Conservation (phyloP, 2,329 filamentous ascomycete species). For the Fusarium coicis region DNA sequence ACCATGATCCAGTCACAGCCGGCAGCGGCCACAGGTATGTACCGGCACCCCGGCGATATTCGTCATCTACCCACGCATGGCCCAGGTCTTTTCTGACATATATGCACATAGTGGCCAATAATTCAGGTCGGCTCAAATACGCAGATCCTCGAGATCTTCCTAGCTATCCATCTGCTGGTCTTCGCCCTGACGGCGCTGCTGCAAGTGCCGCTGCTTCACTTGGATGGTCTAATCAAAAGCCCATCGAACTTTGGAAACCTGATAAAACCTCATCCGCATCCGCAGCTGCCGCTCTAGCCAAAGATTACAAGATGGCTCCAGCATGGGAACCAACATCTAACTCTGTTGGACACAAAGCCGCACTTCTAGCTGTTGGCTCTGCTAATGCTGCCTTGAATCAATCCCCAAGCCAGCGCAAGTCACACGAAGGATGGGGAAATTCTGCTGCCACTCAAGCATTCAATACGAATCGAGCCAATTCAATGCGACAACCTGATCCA, state of each 20-base stretch:
- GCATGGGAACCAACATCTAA: slow-evolving; percentile 72
- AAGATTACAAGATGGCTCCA: slow-evolving; percentile 57
- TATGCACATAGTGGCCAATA: slow-evolving; percentile 41
- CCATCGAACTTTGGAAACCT: slow-evolving; percentile 74
- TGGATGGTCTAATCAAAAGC: slow-evolving; percentile 76
- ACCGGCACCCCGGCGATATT: slow-evolving; percentile 13
- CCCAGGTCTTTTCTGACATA: slow-evolving; percentile 22
- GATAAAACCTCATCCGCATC: slow-evolving; percentile 64
- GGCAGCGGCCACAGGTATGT: slow-evolving; percentile 40
- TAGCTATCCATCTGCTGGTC: slow-evolving; percentile 75
- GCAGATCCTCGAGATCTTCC: slow-evolving; percentile 78
- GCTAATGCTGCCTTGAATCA: slow-evolving; percentile 48
- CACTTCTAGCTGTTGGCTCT: slow-evolving; percentile 68
- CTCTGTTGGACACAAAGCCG: slow-evolving; percentile 78
- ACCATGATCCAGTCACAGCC: slow-evolving; percentile 44
- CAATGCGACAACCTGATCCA: slow-evolving; percentile 36
- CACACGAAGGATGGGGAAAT: slow-evolving; percentile 64
- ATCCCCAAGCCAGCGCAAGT: slow-evolving; percentile 27
- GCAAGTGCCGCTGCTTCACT: slow-evolving; percentile 80
- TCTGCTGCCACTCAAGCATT: slow-evolving; percentile 78
- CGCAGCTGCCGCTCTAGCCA: slow-evolving; percentile 55
- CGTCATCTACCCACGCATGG: slow-evolving; percentile 20
- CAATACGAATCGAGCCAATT: slow-evolving; percentile 49
- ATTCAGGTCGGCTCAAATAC: slow-evolving; percentile 69
- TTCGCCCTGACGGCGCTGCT: slow-evolving; percentile 66